Base-by-base conservation (phyloP, 2,329 filamentous ascomycete genomes). In the Colletotrichum eremochloae region DNA sequence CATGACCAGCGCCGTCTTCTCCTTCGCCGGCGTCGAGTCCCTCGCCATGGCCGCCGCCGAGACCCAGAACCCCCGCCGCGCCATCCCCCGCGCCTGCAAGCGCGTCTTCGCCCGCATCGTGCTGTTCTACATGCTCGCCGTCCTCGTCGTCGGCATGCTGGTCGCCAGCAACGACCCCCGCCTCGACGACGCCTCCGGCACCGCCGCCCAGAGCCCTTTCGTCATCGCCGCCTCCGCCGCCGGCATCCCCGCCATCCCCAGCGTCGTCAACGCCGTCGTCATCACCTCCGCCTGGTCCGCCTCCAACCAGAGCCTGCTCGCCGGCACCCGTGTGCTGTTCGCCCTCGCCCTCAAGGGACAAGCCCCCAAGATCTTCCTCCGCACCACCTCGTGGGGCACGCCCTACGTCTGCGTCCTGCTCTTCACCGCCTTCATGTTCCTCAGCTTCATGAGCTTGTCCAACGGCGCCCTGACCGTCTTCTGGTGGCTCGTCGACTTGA, bases 371-470 rank as follows among this genome's bases (percentile, higher is more conserved):
- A 84, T 90, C 75, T 82, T 90, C 15, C 67, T 73, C 20, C 61
- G 63, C 33, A 71, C 67, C 8, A 73, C 71, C 24, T 33, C 61
- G 6, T 71, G 71, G 67, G 71, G 71, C 31, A 67, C 57, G 4
- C 71, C 71, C 80, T 78, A 92, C n/a, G 46, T 63, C 46, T 73
- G 68, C 62, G 71, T 71, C 5, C 55, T 87, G 83, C 12, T 80
- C 1, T 80, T 89, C 46, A 87, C 89, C 0, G 85, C 91, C 91
- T 14, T 94, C 73, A 77, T 86, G 5, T 87, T 92, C 29, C 82
- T 94, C 33, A 87, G 87, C 24, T 94, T 93, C 78, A 73, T 71
- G 71, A 90, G 91, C 77, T 84, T 92, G 58, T 89, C 86, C 42
- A 87, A 87, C 75, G 80, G 83, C 66, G 86, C 89, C 0, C 83